Evolutionary conservation across 495 filamentous ascomycete genomes (phyloP).

Genomic region (Barbatosphaeria neglecta): DNA sequence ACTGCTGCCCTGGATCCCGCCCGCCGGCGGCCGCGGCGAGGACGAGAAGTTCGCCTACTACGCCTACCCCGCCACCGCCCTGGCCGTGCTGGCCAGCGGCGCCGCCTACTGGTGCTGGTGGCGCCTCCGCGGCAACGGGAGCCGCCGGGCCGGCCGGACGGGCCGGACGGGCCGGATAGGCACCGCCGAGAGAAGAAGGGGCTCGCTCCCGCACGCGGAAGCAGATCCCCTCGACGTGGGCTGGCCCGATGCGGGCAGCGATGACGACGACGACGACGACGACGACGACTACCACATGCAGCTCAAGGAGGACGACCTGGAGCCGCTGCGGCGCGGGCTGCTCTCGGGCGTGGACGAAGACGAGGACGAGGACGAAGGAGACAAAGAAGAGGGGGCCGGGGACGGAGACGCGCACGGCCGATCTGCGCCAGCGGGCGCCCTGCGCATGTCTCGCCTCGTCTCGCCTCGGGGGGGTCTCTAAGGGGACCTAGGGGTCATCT

Average conservation of each 20-base stretch:
- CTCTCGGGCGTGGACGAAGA: not conserved
- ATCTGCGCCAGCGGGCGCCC: not conserved
- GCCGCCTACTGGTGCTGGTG: slow-evolving; percentile 29
- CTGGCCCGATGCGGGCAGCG: not conserved
- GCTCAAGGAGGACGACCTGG: not conserved
- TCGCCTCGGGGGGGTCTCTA: too few species aligned
- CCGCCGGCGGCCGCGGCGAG: slow-evolving; percentile 13
- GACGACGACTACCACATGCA: not conserved
- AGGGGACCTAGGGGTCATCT: too few species aligned
- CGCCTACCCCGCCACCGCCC: slow-evolving; percentile 28
- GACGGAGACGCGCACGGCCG: not conserved
- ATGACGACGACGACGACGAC: too few species aligned
- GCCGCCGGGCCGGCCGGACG: too few species aligned
- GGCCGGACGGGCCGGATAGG: too few species aligned
- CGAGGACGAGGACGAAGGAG: not conserved
- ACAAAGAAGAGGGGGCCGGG: not conserved
- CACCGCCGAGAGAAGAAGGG: too few species aligned
- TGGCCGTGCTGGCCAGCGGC: slow-evolving; percentile 25
- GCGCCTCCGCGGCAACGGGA: slow-evolving; percentile 2
- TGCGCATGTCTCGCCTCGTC: not conserved
- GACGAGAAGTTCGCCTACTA: slow-evolving; percentile 26
- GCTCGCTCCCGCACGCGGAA: too few species aligned
- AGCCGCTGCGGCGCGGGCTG: not conserved
- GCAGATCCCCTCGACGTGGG: too few species aligned
- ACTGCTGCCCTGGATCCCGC: slow-evolving; percentile 33